These are phyloP conservation scores for Lentinula sp. DNA, from an alignment of 768 basidiomycete species.

Conservation along the genomic window DNA sequence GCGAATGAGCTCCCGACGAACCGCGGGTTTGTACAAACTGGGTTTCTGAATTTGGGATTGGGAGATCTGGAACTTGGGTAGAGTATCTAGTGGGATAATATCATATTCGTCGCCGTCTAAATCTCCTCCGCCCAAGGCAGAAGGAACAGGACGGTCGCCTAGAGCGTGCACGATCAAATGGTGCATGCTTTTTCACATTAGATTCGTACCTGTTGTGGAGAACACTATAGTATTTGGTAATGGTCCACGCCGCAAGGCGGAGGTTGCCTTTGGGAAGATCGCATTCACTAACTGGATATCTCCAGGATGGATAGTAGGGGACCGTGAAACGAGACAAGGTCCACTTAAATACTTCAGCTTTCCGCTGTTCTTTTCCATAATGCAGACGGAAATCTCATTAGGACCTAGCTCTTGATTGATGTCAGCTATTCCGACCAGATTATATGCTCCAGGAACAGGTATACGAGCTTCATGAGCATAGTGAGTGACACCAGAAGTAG, in stretches of 20 bases:
- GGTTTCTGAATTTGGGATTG: constrained; percentile 23
- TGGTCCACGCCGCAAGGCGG: constrained; percentile 44
- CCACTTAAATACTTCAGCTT: constrained; percentile 44
- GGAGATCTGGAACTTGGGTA: constrained; percentile 26
- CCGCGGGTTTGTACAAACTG: constrained; percentile 43
- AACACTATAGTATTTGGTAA: constrained; percentile 61
- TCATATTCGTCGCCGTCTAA: constrained; percentile 63
- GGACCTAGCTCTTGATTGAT: constrained; percentile 41
- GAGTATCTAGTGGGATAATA: constrained; percentile 34
- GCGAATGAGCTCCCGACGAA: constrained; percentile 34
- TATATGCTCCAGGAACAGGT: constrained; percentile 56
- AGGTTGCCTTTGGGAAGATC: constrained; percentile 47
- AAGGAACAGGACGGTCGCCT: constrained; percentile 59
- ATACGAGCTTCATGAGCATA: constrained; percentile 41
- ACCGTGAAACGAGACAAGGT: constrained; percentile 50
- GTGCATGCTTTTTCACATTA: not conserved
- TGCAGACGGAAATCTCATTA: constrained; percentile 57
- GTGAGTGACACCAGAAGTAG: not conserved
- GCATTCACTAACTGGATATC: constrained; percentile 57
- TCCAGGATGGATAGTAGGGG: constrained; percentile 65
- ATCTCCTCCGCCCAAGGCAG: constrained; percentile 64
- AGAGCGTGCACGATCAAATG: not conserved
- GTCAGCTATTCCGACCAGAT: constrained; percentile 70
- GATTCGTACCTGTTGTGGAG: constrained; percentile 6
- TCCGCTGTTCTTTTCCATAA: constrained; percentile 33